Evolutionary conservation across 2,329 filamentous ascomycete genomes (phyloP).

Genomic region (Byssochlamys sp.): DNA sequence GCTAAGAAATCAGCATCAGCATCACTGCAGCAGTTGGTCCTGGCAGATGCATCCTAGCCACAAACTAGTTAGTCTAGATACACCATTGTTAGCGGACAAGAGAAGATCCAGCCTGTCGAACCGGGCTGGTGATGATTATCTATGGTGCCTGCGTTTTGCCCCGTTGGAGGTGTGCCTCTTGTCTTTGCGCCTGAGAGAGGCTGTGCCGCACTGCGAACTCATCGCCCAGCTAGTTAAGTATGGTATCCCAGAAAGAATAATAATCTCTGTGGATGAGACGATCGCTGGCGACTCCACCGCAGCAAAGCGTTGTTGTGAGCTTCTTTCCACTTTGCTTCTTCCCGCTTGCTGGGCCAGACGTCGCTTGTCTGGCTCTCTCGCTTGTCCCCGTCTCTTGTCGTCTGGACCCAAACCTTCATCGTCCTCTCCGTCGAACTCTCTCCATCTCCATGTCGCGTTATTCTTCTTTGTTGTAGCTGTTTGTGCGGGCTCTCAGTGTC

Average conservation of each 20-base stretch:
- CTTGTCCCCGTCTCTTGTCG: not conserved
- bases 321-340: not conserved
- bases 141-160: not conserved
- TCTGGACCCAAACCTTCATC: slow-evolving; percentile 1
- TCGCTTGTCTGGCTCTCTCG: not conserved
- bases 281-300: not conserved
- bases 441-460: not conserved
- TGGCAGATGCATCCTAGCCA: not conserved
- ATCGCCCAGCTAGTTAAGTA: not conserved
- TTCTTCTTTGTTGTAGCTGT: not conserved
- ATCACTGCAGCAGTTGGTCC: not conserved
- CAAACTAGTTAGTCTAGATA: not conserved
- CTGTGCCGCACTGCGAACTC: not conserved
- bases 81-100: not conserved
- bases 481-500: not conserved
- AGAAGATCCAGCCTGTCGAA: not conserved
- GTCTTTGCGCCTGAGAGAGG: not conserved
- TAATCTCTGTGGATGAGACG: not conserved
- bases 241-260: not conserved
- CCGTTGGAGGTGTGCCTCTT: not conserved
- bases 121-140: not conserved
- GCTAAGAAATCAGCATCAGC: not conserved
- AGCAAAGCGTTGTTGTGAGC: not conserved
- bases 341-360: not conserved
- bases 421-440: not conserved